Base-by-base conservation (phyloP, 768 basidiomycete genomes). In the Suillus sp. region DNA sequence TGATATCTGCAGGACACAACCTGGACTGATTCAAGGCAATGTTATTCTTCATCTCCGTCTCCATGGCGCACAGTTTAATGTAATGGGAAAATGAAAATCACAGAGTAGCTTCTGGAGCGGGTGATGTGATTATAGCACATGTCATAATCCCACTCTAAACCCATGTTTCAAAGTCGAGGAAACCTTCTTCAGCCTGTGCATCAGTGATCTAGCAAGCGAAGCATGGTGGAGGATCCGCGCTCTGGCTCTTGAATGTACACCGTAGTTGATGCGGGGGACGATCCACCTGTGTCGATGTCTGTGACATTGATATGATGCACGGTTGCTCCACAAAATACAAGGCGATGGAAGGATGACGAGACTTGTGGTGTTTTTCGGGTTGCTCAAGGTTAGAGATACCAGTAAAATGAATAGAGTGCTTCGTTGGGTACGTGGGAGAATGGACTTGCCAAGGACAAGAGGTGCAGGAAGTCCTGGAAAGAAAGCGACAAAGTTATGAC, bases 141-240 rank as follows among this genome's bases (percentile, higher is more conserved):
- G 22, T 27, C 22, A 9, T 37, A 9, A 18, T 30, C 9, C 55
- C 55, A 11, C 55, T 38, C 55, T 27, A 56, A 38, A 5, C 16
- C 55, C 22, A 25, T 56, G 55, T 56, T 56, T 56, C 55, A 38
- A 38, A 56, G 55, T 38, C 55, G 55, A 56, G 55, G 35, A 56
- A 56, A 35, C 34, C n/a, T 51, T 35, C 35, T 38, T 18, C 37
- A 56, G 1, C 25, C 55, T 56, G 37, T 38, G 37, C 30, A 2
- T 55, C 55, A 56, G 4, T 55, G 34, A 55, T 55, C 14, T 8
- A 30, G 8, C 16, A 1, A 50, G 27, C 7, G 2, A 27, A 50
- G 27, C 16, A 50, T 30, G 18, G 16, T 35, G 13, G 22, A 22
- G 13, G 55, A 56, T 56, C 27, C 16, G 25, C 55, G 10, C 9